Evolutionary conservation across 2,329 filamentous ascomycete species (phyloP).

Genomic region (Penicillium brevicompactum): DNA sequence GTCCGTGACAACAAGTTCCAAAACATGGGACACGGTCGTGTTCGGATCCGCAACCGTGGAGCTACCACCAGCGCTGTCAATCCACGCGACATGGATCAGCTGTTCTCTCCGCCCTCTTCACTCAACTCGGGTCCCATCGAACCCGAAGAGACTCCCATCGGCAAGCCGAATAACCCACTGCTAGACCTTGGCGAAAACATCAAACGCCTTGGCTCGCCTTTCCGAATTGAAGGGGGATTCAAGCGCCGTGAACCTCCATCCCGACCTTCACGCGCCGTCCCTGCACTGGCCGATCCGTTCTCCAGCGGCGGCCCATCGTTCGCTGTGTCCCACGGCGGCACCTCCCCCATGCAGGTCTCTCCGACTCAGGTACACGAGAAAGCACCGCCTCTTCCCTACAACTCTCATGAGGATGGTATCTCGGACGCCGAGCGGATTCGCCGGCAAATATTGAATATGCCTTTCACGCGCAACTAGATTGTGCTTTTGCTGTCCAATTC

Average conservation of each 20-base stretch:
- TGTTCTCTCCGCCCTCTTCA: constrained; percentile 55
- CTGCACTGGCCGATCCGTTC: constrained; percentile 49
- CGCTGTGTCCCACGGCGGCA: constrained; percentile 15
- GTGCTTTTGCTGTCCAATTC: constrained; percentile 12
- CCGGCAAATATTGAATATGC: constrained; percentile 42
- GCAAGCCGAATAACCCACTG: constrained; percentile 30
- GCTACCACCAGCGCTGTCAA: constrained; percentile 62
- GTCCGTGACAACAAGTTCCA: constrained; percentile 39
- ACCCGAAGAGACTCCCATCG: constrained; percentile 24
- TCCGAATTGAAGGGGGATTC: constrained; percentile 42
- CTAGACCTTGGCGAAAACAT: constrained; percentile 43
- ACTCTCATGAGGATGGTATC: constrained; percentile 38
- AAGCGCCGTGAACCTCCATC: constrained; percentile 34
- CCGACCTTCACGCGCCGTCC: constrained; percentile 41
- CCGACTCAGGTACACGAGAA: constrained; percentile 19
- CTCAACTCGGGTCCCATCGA: constrained; percentile 28
- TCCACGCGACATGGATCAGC: constrained; percentile 54
- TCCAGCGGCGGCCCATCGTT: constrained; percentile 30
- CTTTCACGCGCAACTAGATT: constrained; percentile 32
- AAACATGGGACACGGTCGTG: constrained; percentile 57
- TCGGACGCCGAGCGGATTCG: constrained; percentile 44
- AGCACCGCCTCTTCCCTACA: constrained; percentile 26
- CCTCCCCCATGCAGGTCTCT: constrained; percentile 17
- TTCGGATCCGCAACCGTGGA: constrained; percentile 63
- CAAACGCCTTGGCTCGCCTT: constrained; percentile 52